Conservation (phyloP, 352 stramenopile genomes). For the Phytophthora kernoviae region DNA sequence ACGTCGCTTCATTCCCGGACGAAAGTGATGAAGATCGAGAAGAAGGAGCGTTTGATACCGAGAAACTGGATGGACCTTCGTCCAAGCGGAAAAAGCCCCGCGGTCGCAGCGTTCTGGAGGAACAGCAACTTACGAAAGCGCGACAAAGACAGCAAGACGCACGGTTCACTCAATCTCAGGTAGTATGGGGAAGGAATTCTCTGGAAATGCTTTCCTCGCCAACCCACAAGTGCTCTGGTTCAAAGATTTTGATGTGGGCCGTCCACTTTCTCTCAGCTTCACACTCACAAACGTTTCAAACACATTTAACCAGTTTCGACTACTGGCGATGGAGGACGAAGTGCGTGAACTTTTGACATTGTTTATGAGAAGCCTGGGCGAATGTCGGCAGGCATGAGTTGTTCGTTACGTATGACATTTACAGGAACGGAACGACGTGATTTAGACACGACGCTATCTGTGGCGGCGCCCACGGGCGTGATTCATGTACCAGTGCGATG, state of each 20-base stretch:
- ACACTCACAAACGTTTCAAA: slow-evolving; percentile 92
- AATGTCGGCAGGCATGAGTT: slow-evolving; percentile 91
- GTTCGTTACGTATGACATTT: slow-evolving; percentile 74
- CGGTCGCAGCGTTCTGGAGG: slow-evolving; percentile 67
- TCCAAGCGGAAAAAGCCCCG: slow-evolving; percentile 30
- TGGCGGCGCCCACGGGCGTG: slow-evolving; percentile 79
- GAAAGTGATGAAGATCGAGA: slow-evolving; percentile 21
- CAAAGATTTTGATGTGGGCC: slow-evolving; percentile 89
- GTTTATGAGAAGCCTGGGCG: slow-evolving; percentile 84
- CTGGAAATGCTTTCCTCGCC: slow-evolving; percentile 76
- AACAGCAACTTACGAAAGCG: slow-evolving; percentile 54
- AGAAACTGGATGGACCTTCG: neutral
- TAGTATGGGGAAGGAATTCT: slow-evolving; percentile 85
- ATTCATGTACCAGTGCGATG: slow-evolving; percentile 83
- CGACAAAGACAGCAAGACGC: slow-evolving; percentile 54
- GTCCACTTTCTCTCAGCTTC: slow-evolving; percentile 58
- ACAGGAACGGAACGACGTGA: slow-evolving; percentile 63
- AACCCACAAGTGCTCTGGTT: slow-evolving; percentile 86
- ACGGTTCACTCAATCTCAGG: slow-evolving; percentile 64
- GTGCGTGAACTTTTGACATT: slow-evolving; percentile 87
- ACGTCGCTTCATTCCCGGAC: slow-evolving; percentile 5
- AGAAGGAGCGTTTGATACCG: no score
- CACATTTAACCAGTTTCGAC: slow-evolving; percentile 92
- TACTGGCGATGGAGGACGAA: slow-evolving; percentile 73
- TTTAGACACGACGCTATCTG: slow-evolving; percentile 62